Percentiles rank a stretch among this genome's conserved stretches.
phyloP scores from a whole-genome alignment of 2,329 filamentous ascomycete genomes.

The Penicillium sp. region DNA sequence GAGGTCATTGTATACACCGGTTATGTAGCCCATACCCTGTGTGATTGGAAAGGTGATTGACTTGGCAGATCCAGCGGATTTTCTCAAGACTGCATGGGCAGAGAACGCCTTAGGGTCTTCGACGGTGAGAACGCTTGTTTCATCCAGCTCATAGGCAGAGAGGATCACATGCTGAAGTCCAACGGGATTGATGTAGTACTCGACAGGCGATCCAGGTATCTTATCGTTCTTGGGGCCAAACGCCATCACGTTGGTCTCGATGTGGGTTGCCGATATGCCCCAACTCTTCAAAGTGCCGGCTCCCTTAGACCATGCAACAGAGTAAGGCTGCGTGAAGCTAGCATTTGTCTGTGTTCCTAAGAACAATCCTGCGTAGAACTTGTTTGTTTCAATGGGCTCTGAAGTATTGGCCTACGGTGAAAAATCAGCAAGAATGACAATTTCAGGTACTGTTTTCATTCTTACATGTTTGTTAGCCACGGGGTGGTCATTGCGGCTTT shows the following conservation, averaged over 20 bases:
- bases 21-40: constrained; percentile 88
- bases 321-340: constrained; percentile 75
- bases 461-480: constrained; percentile 42
- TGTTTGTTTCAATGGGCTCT: constrained; percentile 47
- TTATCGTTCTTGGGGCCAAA: constrained; percentile 59
- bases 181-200: constrained; percentile 78
- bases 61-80: constrained; percentile 53
- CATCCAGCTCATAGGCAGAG: constrained; percentile 72
- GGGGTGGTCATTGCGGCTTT: constrained; percentile 42
- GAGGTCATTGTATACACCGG: constrained; percentile 69
- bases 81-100: constrained; percentile 67
- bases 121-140: constrained; percentile 56
- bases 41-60: constrained; percentile 76
- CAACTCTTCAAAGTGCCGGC: constrained; percentile 64
- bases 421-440: not conserved
- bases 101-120: constrained; percentile 58
- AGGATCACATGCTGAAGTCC: constrained; percentile 79
- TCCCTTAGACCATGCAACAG: constrained; percentile 67
- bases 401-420: constrained; percentile 27
- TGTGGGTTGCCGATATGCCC: constrained; percentile 76
- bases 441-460: not conserved
- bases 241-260: constrained; percentile 65
- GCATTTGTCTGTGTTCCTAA: constrained; percentile 69
- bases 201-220: constrained; percentile 57
- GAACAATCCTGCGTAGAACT: constrained; percentile 78